A percentile compares a stretch with the other conserved stretches of the same genome.
These are phyloP conservation scores for Hypoxylon sp. DNA, from an alignment of 2,329 filamentous ascomycete species.

Conservation along the genomic window DNA sequence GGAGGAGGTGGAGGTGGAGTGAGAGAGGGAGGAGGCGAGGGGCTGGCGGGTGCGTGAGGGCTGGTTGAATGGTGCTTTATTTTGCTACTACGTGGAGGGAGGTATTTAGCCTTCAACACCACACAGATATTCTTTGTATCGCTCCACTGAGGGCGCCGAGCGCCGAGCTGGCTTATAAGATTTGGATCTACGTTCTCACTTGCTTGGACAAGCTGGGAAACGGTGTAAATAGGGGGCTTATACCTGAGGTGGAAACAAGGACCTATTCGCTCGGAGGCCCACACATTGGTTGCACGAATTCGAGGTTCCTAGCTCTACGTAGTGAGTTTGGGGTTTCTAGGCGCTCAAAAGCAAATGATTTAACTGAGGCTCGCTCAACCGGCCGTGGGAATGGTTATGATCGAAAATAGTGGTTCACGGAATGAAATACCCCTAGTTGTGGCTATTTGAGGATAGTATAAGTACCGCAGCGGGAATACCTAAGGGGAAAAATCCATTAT, in stretches of 20 bases:
- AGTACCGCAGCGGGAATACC: too few relatives aligned
- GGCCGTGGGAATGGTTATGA: background rate
- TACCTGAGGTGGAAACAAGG: background rate
- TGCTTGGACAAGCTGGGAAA: background rate
- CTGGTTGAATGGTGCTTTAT: too few relatives aligned
- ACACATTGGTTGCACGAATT: background rate
- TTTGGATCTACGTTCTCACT: too few relatives aligned
- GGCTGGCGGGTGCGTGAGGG: background rate
- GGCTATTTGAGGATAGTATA: background rate
- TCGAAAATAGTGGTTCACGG: background rate
- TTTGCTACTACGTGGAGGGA: too few relatives aligned
- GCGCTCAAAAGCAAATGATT: background rate
- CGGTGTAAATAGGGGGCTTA: background rate
- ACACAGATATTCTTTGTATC: too few relatives aligned
- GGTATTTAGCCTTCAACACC: too few relatives aligned
- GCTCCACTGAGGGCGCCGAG: too few relatives aligned
- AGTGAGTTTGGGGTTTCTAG: background rate
- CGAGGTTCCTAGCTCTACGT: background rate
- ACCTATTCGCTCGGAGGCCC: background rate
- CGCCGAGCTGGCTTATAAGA: too few relatives aligned
- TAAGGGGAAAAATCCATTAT: too few relatives aligned
- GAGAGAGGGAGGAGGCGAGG: background rate
- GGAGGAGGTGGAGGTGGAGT: slow-evolving; percentile 3
- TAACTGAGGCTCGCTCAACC: background rate
- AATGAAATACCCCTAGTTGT: background rate